These are phyloP conservation scores for Rhizopogon salebrosus DNA, from an alignment of 768 basidiomycete genomes.

Conservation along the genomic window DNA sequence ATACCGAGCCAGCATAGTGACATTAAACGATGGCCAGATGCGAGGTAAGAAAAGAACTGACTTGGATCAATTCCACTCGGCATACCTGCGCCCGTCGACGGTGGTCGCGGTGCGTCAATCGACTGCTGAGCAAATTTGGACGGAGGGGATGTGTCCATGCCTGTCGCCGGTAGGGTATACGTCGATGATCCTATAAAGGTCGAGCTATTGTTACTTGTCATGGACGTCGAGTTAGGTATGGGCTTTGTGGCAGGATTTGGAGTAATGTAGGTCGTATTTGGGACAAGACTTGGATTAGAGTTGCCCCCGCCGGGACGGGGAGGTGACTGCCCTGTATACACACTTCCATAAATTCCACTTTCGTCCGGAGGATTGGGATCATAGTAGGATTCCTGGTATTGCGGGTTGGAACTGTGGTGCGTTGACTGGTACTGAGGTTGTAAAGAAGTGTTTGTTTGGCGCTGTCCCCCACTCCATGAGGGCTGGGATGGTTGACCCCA, in stretches of 20 bases:
- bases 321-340: not conserved
- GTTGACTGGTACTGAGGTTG: slow-evolving; percentile 11
- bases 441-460: slow-evolving; percentile 8
- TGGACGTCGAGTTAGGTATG: slow-evolving; percentile 2
- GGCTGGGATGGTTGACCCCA: slow-evolving; percentile 7
- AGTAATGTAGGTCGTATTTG: not conserved
- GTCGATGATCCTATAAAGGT: not conserved
- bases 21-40: not conserved
- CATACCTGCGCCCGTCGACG: slow-evolving; percentile 17
- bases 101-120: slow-evolving; percentile 9
- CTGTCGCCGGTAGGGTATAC: not conserved
- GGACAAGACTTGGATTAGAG: not conserved
- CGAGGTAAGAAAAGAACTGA: slow-evolving; percentile 8
- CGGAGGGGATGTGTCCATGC: not conserved
- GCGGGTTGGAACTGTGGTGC: not conserved
- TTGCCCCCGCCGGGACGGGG: not conserved
- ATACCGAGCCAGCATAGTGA: not conserved
- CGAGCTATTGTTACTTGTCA: not conserved
- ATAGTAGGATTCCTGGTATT: slow-evolving; percentile 27
- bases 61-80: slow-evolving; percentile 27
- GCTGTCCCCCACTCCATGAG: slow-evolving; percentile 9
- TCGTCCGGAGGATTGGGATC: slow-evolving; percentile 26
- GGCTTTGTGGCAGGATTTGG: slow-evolving; percentile 1
- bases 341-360: not conserved
- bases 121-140: not conserved